A percentile compares a stretch with the other conserved stretches of the same genome.
Conservation (phyloP, 345 rosid species). For the Pelargonium nanum region DNA sequence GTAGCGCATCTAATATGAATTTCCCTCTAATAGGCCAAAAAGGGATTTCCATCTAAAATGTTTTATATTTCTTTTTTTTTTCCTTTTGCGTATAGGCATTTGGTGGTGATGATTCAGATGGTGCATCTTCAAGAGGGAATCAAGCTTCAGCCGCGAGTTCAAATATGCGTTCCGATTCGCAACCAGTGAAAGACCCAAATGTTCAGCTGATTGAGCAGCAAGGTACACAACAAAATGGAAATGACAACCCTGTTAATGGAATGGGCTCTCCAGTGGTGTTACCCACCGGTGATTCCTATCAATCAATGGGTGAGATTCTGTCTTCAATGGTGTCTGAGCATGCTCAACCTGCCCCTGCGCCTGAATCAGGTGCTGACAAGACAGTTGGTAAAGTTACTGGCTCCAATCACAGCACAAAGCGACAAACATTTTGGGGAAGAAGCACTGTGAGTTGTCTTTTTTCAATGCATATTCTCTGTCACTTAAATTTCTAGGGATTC, state of each 20-base stretch:
- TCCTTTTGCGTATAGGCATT: constrained; percentile 39
- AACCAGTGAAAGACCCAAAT: constrained; percentile 32
- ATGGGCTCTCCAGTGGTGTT: constrained; percentile 32
- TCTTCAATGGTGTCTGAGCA: constrained; percentile 51
- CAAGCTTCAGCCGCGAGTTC: constrained; percentile 35
- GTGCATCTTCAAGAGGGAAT: constrained; percentile 48
- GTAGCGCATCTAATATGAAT: too few species aligned
- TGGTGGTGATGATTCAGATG: constrained; percentile 80
- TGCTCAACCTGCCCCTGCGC: constrained; percentile 38
- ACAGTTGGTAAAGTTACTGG: constrained; percentile 44
- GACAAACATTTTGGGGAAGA: constrained; percentile 88
- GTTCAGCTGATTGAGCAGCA: constrained; percentile 41
- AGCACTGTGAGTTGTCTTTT: constrained; percentile 51
- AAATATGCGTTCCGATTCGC: constrained; percentile 29
- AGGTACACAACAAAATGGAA: constrained; percentile 39
- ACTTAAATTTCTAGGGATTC: neutral
- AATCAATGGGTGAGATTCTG: constrained; percentile 63
- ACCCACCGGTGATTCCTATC: constrained; percentile 57
- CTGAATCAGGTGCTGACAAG: constrained; percentile 59
- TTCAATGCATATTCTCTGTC: constrained; percentile 6
- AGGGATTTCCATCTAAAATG: too few species aligned
- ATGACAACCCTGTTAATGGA: constrained; percentile 36
- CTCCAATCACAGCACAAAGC: constrained; percentile 49
- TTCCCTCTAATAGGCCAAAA: too few species aligned
- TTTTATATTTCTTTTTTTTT: too few species aligned